Evolutionary conservation across 1,139 yeast genomes (phyloP).

Genomic region (Oligophagozyma castellii): DNA sequence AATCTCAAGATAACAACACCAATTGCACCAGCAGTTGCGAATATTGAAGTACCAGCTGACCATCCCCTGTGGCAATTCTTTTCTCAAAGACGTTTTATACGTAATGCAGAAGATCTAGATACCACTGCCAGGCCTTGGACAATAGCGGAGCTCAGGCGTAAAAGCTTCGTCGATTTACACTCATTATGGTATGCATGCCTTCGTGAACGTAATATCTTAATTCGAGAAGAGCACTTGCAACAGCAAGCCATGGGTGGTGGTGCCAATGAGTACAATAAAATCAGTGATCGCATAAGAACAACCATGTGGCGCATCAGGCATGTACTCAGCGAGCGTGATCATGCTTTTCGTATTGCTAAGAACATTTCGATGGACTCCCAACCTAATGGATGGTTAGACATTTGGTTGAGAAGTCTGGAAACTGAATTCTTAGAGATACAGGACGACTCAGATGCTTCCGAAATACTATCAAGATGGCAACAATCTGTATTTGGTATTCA

Average conservation of each 20-base stretch:
- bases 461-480: constrained; percentile 63
- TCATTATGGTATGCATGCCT: constrained; percentile 78
- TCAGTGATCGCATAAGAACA: constrained; percentile 33
- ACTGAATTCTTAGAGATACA: constrained; percentile 44
- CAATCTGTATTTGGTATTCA: constrained; percentile 72
- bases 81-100: constrained; percentile 44
- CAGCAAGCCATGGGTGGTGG: constrained; percentile 29
- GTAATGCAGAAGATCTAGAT: constrained; percentile 44
- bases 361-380: constrained; percentile 1
- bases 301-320: constrained; percentile 73
- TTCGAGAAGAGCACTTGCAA: constrained; percentile 53
- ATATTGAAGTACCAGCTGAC: constrained; percentile 61
- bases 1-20: constrained; percentile 58
- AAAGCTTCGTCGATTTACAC: constrained; percentile 85
- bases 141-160: constrained; percentile 76
- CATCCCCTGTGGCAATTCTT: constrained; percentile 97
- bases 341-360: constrained; percentile 52
- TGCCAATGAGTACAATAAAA: constrained; percentile 25
- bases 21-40: constrained; percentile 65
- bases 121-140: constrained; percentile 72
- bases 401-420: constrained; percentile 47
- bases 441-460: constrained; percentile 49
- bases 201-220: constrained; percentile 67
- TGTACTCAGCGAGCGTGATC: constrained; percentile 76
- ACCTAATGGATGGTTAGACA: no score